Evolutionary conservation across 768 basidiomycete genomes (phyloP).

Genomic region (Crassisporium funariophilum): DNA sequence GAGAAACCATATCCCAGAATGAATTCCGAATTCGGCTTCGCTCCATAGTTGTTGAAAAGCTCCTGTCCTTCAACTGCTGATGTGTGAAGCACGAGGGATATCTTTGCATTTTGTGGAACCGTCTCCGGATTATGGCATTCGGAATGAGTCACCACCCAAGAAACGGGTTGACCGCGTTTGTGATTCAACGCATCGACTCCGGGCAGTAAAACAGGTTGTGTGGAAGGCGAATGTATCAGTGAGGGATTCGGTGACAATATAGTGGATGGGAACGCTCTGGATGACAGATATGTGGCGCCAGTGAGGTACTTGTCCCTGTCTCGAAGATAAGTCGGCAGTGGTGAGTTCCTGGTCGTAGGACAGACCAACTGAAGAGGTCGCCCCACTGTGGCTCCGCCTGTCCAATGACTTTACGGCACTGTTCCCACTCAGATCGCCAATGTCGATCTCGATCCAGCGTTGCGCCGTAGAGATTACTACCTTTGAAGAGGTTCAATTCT

Average conservation of each 20-base stretch:
- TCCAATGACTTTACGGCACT: constrained; percentile 48
- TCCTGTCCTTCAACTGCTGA: constrained; percentile 47
- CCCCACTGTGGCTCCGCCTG: constrained; percentile 43
- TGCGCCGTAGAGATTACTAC: constrained; percentile 82
- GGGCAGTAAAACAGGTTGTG: constrained; percentile 82
- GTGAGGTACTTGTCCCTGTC: constrained; percentile 71
- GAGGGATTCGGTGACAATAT: constrained; percentile 63
- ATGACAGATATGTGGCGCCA: constrained; percentile 78
- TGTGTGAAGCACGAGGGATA: constrained; percentile 66
- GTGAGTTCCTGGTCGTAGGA: constrained; percentile 3
- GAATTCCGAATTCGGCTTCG: constrained; percentile 88
- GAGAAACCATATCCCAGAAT: constrained; percentile 93
- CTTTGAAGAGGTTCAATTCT: constrained; percentile 70
- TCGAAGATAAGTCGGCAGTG: constrained; percentile 7
- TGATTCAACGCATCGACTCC: constrained; percentile 90
- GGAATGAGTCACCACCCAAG: constrained; percentile 68
- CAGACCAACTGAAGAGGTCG: constrained; percentile 67
- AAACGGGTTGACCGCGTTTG: constrained; percentile 74
- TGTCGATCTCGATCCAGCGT: constrained; percentile 63
- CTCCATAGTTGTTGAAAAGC: constrained; percentile 90
- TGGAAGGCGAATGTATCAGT: constrained; percentile 48
- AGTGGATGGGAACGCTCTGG: constrained; percentile 88
- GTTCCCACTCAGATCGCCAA: constrained; percentile 65
- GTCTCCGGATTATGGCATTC: constrained; percentile 19
- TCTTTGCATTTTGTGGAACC: constrained; percentile 30